Conservation (phyloP, 2,329 filamentous ascomycete genomes). For the Fusarium pseudoanthophilum region DNA sequence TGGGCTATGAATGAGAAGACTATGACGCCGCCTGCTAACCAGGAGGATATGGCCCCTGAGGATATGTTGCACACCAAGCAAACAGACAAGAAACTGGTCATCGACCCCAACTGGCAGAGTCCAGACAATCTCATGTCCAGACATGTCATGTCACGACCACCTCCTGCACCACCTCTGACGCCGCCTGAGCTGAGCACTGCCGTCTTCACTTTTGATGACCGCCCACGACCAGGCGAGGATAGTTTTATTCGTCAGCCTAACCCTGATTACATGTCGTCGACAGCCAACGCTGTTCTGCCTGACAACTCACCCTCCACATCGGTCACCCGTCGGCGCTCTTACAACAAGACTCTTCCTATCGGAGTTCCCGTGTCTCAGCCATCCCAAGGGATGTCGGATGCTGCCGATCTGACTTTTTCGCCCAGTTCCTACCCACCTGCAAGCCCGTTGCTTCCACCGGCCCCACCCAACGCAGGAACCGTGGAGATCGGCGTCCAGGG, state of each 20-base stretch:
- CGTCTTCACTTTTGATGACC: conserved; percentile 57
- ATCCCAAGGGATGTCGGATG: conserved; percentile 37
- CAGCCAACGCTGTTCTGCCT: conserved; percentile 43
- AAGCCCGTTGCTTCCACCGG: conserved; percentile 59
- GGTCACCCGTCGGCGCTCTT: conserved; percentile 55
- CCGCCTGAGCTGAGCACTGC: conserved; percentile 57
- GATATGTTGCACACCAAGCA: conserved; percentile 21
- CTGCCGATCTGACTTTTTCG: conserved; percentile 51
- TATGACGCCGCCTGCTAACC: conserved; percentile 8
- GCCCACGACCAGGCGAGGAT: conserved; percentile 44
- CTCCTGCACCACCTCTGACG: conserved; percentile 61
- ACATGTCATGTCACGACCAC: conserved; percentile 52
- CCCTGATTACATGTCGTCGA: conserved; percentile 59
- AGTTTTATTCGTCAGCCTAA: conserved; percentile 61
- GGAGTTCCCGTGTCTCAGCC: conserved; percentile 45
- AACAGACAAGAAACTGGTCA: conserved; percentile 34
- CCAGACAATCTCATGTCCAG: conserved; percentile 43
- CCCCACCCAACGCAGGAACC: conserved; percentile 51
- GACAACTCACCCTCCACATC: conserved; percentile 46
- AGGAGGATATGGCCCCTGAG: conserved; percentile 8
- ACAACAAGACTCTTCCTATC: conserved; percentile 55
- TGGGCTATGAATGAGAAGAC: conserved; percentile 46
- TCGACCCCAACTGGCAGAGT: conserved; percentile 44
- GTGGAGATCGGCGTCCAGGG: conserved; percentile 58
- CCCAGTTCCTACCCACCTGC: conserved; percentile 63